Conservation (phyloP, 139 green algal species). For the Ettlia oleoabundans region DNA sequence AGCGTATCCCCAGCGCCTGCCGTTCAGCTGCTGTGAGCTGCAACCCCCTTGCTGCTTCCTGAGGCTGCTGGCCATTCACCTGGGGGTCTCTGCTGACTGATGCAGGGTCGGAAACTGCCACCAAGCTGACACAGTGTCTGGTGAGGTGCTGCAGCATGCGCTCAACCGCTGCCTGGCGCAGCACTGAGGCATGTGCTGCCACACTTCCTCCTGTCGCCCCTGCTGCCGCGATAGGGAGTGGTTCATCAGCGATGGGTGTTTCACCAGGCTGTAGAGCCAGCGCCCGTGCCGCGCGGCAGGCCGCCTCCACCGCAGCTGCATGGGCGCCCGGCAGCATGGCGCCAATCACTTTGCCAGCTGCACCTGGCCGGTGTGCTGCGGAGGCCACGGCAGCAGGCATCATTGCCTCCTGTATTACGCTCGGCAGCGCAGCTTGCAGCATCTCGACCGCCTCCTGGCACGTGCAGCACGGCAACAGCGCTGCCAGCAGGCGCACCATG, state of each 20-base stretch:
- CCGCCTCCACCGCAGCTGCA: constrained; percentile 11
- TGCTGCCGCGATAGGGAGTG: background rate
- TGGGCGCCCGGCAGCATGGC: background rate
- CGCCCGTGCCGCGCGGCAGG: constrained; percentile 3
- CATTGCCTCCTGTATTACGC: background rate
- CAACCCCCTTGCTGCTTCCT: background rate
- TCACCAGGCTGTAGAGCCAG: constrained; percentile 11
- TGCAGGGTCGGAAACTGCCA: too few relatives aligned
- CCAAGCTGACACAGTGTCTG: background rate
- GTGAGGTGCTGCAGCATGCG: constrained; percentile 6
- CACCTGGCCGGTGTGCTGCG: background rate
- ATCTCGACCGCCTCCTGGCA: background rate
- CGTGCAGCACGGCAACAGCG: constrained; percentile 14
- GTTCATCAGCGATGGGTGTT: constrained; percentile 1
- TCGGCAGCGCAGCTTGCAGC: constrained; percentile 12
- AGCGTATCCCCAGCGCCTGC: constrained; percentile 19
- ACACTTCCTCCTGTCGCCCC: background rate
- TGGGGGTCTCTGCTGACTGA: too few relatives aligned
- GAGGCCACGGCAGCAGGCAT: background rate
- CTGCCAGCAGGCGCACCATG: constrained; percentile 19
- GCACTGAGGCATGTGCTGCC: background rate
- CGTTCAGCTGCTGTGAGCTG: background rate
- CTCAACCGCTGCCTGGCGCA: constrained; percentile 8
- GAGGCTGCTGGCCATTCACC: too few relatives aligned
- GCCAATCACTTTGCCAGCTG: background rate